Percentiles rank a stretch among this genome's conserved stretches.
phyloP scores from a whole-genome alignment of 495 filamentous ascomycete species.

The Oleoguttula mirabilis region DNA sequence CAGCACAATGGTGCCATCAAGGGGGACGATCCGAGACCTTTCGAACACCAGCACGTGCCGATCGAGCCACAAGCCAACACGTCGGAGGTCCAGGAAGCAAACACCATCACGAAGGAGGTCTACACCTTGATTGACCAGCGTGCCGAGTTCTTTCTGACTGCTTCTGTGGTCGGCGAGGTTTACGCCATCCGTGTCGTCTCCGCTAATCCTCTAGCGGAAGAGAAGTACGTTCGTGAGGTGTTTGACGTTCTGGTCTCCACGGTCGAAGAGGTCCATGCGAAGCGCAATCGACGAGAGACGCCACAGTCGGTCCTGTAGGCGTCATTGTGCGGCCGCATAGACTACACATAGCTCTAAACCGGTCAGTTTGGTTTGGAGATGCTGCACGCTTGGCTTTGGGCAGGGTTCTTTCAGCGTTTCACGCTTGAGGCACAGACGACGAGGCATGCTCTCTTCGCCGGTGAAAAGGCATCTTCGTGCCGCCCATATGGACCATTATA shows the following conservation, averaged over 20 bases:
- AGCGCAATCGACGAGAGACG: too few species aligned
- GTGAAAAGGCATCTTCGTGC: too few species aligned
- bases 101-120: constrained; percentile 61
- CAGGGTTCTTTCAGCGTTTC: too few species aligned
- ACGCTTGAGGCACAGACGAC: too few species aligned
- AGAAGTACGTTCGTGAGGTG: constrained; percentile 56
- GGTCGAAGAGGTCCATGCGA: constrained; percentile 48
- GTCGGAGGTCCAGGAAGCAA: constrained; percentile 40
- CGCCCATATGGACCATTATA: too few species aligned
- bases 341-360: too few species aligned
- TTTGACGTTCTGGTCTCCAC: constrained; percentile 67
- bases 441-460: too few species aligned
- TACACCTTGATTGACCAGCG: constrained; percentile 64
- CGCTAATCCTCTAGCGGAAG: constrained; percentile 54
- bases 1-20: neutral
- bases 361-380: too few species aligned
- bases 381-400: too few species aligned
- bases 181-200: constrained; percentile 77
- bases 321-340: too few species aligned
- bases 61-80: constrained; percentile 17
- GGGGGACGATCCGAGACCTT: constrained; percentile 21
- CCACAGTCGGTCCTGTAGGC: too few species aligned
- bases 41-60: constrained; percentile 10
- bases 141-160: constrained; percentile 76
- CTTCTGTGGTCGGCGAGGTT: constrained; percentile 58